Percentiles rank a stretch among this genome's conserved stretches.
phyloP scores from a whole-genome alignment of 257 asterid genomes.

The Sherardia arvensis region DNA sequence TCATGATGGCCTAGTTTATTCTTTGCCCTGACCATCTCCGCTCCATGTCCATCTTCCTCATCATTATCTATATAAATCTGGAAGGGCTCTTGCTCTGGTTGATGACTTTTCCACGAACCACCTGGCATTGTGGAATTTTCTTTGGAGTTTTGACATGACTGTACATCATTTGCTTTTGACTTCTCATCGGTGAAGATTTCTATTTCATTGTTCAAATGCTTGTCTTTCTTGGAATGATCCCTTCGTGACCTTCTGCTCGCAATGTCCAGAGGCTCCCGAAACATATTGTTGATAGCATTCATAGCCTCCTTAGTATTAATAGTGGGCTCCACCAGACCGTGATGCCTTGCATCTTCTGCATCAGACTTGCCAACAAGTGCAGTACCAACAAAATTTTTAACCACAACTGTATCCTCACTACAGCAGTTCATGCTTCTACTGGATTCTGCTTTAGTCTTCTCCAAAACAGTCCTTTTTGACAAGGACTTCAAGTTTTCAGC shows the following conservation, averaged over 20 bases:
- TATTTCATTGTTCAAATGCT: conserved; percentile 27
- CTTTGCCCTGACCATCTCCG: conserved; percentile 21
- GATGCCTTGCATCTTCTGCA: conserved; percentile 80
- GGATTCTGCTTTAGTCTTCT: conserved; percentile 18
- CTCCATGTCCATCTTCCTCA: conserved; percentile 36
- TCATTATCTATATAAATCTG: conserved; percentile 67
- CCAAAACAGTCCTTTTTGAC: conserved; percentile 20
- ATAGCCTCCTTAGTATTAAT: conserved; percentile 79
- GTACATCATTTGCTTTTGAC: conserved; percentile 20
- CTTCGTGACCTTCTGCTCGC: conserved; percentile 26
- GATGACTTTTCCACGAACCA: conserved; percentile 21
- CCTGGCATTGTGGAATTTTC: conserved; percentile 18
- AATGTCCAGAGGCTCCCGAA: conserved; percentile 65
- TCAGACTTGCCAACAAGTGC: conserved; percentile 64
- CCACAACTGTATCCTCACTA: conserved; percentile 48
- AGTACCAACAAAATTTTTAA: conserved; percentile 58
- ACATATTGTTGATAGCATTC: conserved; percentile 78
- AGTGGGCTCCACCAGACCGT: conserved; percentile 89
- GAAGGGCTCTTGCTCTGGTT: conserved; percentile 39
- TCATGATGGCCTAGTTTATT: conserved; percentile 8
- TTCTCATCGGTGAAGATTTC: conserved; percentile 39
- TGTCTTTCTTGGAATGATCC: conserved; percentile 27
- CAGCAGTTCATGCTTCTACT: conserved; percentile 18
- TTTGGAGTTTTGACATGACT: conserved; percentile 18
- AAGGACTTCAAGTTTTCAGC: conserved; percentile 19